Evolutionary conservation across 202 grass and related monocot species (phyloP).

Genomic region (Saccharum hybrid): DNA sequence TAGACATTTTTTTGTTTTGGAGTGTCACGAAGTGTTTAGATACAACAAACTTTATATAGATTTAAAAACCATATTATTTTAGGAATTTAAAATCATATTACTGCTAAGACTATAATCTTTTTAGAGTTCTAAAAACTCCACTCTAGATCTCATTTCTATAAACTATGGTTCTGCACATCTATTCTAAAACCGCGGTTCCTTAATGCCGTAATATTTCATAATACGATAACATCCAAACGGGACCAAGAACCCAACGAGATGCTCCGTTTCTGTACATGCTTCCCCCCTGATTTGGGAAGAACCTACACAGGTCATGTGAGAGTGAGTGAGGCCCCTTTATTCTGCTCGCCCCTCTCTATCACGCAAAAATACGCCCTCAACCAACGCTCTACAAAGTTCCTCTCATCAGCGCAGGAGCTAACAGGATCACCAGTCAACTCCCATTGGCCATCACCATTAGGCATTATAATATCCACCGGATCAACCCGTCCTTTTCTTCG

Average conservation of each 20-base stretch:
- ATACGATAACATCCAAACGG: not conserved
- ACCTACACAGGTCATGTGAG: not conserved
- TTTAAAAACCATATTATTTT: not conserved
- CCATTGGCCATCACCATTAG: not conserved
- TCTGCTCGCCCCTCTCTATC: not conserved
- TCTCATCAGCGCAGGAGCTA: not conserved
- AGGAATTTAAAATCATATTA: not conserved
- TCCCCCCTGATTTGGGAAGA: not conserved
- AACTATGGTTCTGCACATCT: too few species aligned
- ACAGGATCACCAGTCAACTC: not conserved
- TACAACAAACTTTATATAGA: not conserved
- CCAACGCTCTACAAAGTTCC: not conserved
- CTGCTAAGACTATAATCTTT: not conserved
- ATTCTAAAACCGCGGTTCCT: not conserved
- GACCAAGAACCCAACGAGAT: not conserved
- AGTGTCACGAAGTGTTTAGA: not conserved
- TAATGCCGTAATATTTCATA: not conserved
- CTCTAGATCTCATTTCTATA: not conserved
- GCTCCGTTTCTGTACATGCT: not conserved
- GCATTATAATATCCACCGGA: not conserved
- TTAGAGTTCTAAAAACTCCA: not conserved
- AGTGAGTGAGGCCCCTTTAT: not conserved
- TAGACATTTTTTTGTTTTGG: not conserved
- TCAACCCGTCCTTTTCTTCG: not conserved
- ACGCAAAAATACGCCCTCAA: not conserved